These are phyloP conservation scores for Biscutella auriculata DNA, from an alignment of 441 rosid genomes.

Conservation along the genomic window DNA sequence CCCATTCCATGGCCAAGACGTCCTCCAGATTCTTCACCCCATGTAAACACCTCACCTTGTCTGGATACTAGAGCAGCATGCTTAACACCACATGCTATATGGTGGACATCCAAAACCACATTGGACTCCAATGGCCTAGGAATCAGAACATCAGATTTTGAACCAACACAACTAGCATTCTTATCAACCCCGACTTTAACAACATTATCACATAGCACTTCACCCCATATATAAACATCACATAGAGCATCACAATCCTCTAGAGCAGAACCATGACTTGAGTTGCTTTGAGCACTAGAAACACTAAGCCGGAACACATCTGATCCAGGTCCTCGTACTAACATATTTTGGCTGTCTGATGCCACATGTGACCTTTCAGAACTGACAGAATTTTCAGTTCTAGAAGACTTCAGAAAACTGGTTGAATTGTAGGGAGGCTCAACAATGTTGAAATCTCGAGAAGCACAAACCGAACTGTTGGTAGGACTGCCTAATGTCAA, in stretches of 20 bases:
- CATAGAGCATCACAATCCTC: slow-evolving; percentile 94
- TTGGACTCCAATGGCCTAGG: slow-evolving; percentile 81
- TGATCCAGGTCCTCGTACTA: slow-evolving; percentile 71
- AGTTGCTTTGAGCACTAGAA: slow-evolving; percentile 88
- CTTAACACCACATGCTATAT: slow-evolving; percentile 70
- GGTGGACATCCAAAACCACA: slow-evolving; percentile 90
- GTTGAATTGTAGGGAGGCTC: slow-evolving; percentile 42
- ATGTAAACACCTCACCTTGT: slow-evolving; percentile 91
- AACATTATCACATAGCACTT: too few species aligned
- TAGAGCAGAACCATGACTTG: slow-evolving; percentile 88
- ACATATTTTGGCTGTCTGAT: slow-evolving; percentile 71
- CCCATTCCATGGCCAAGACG: slow-evolving; percentile 85
- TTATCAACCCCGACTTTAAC: too few species aligned
- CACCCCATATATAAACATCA: slow-evolving; percentile 92
- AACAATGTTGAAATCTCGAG: slow-evolving; percentile 57
- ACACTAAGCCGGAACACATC: slow-evolving; percentile 73
- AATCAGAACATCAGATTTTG: slow-evolving; percentile 57
- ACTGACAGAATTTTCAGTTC: slow-evolving; percentile 48
- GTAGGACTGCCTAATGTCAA: slow-evolving; percentile 73
- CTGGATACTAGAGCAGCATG: slow-evolving; percentile 80
- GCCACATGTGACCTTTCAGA: slow-evolving; percentile 82
- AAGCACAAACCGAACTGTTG: slow-evolving; percentile 59
- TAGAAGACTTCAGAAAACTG: slow-evolving; percentile 41
- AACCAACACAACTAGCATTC: too few species aligned
- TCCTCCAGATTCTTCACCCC: slow-evolving; percentile 95